Conservation (phyloP, 192 early-diverging fungal species). For the Umbelopsis sp. region DNA sequence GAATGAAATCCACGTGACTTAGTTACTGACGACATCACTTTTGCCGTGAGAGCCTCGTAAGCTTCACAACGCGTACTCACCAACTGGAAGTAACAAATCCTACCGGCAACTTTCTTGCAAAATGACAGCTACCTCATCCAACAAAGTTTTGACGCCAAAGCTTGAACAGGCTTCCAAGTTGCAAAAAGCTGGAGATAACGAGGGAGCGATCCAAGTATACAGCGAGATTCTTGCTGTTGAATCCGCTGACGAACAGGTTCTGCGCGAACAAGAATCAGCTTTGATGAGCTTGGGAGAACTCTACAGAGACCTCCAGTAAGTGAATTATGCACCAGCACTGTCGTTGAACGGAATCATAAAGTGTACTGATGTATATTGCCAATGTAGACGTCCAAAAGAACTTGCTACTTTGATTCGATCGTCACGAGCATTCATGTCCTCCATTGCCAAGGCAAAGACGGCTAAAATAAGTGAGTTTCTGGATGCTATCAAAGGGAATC, state of each 20-base stretch:
- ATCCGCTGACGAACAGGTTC: conserved; percentile 46
- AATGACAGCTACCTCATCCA: conserved; percentile 6
- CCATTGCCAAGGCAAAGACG: conserved; percentile 94
- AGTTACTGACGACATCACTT: not conserved
- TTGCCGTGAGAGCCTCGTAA: conserved; percentile 1
- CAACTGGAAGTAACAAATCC: not conserved
- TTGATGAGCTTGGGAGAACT: conserved; percentile 76
- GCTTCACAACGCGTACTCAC: conserved; percentile 7
- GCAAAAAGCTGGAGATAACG: conserved; percentile 57
- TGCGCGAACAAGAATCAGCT: conserved; percentile 67
- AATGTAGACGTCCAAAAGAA: conserved; percentile 68
- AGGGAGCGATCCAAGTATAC: conserved; percentile 66
- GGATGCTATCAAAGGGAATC: not conserved
- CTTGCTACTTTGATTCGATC: conserved; percentile 82
- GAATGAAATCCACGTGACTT: conserved; percentile 1
- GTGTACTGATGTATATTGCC: conserved; percentile 39
- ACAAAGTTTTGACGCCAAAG: conserved; percentile 12
- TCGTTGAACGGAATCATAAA: not conserved
- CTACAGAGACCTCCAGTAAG: conserved; percentile 69
- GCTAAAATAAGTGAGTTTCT: conserved; percentile 82
- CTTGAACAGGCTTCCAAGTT: conserved; percentile 59
- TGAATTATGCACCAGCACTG: not conserved
- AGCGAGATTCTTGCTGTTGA: conserved; percentile 56
- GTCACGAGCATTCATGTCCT: conserved; percentile 76
- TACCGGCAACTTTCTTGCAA: not conserved